phyloP scores from a whole-genome alignment of 176 grass and related monocot genomes.

The Oryza officinalis region DNA sequence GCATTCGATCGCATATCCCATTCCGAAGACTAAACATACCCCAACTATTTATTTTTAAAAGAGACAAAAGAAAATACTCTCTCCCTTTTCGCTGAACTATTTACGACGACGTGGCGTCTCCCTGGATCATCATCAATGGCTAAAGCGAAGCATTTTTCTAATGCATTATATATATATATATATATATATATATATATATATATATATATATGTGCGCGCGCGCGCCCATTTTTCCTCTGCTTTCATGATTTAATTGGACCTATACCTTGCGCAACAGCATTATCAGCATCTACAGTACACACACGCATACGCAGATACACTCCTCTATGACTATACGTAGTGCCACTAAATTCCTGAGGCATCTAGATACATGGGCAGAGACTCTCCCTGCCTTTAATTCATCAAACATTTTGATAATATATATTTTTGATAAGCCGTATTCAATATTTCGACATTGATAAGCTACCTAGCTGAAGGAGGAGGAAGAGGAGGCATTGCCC shows the following conservation, averaged over 20 bases:
- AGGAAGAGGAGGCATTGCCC: background rate
- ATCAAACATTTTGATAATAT: background rate
- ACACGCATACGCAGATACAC: too few species aligned
- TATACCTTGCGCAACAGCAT: background rate
- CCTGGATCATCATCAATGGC: background rate
- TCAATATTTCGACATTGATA: background rate
- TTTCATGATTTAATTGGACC: background rate
- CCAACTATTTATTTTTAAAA: too few species aligned
- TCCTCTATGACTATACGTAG: too few species aligned
- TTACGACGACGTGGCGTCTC: background rate
- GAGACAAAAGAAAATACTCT: too few species aligned
- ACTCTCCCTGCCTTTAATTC: background rate
- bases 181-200: too few species aligned
- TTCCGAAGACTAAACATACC: background rate
- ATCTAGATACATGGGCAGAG: background rate
- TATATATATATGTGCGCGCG: too few species aligned
- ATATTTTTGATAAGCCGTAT: too few species aligned
- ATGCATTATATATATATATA: background rate
- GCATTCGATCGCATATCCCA: background rate
- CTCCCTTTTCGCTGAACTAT: background rate
- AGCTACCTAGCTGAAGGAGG: too few species aligned
- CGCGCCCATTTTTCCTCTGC: background rate
- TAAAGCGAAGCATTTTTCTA: background rate
- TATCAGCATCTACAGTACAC: too few species aligned
- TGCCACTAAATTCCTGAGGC: background rate